Evolutionary conservation across 1,139 yeast species (phyloP), one percentile per base, ranked within the genome.

Genomic region (Scheffersomyces segobiensis): DNA sequence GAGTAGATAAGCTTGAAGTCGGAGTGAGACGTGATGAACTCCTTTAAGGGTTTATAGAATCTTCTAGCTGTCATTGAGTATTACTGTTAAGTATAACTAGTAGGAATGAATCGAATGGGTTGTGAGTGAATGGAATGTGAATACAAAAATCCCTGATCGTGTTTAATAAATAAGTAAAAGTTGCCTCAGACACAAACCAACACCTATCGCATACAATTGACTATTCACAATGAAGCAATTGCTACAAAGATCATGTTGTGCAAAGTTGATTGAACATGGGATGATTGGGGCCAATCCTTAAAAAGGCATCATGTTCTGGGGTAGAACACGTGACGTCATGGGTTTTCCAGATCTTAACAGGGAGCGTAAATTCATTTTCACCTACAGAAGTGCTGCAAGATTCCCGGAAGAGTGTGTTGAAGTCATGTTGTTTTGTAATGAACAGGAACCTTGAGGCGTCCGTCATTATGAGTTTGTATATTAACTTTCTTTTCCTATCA

Each of bases 1-100:
- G 62, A 63, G 60, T 72, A 71, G 7, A 76, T 58, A 4, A 75
- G 61, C 19, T 65, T 61, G 60, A 76, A 75, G 53, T 74, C 76
- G 12, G 69, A 57, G 12, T 64, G 62, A 7, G 80, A 74, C 24
- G 61, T 57, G 14, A 65, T 51, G 50, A 65, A 65, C 42, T 65
- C 65, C 39, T 57, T 55, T 46, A 63, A 58, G 19, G 62, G 63
- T 52, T 62, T 62, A 42, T 56, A 52, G 55, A 61, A 62, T 19
- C 42, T 53, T 54, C 56, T 53, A 20, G 50, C 49, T 48, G 52
- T 22, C 49, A 24, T 26, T 19, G 24, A 26, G n/a, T 51, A 21
- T 49, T 21, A 20, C 14, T 20, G 52, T 49, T 53, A 22, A 17
- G 46, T 20, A 49, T 24, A 24, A 24, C 5, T 22, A 54, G 18